Evolutionary conservation across 1,139 yeast species (phyloP).

Genomic region (Hemisphaericaspora xylofermentans): DNA sequence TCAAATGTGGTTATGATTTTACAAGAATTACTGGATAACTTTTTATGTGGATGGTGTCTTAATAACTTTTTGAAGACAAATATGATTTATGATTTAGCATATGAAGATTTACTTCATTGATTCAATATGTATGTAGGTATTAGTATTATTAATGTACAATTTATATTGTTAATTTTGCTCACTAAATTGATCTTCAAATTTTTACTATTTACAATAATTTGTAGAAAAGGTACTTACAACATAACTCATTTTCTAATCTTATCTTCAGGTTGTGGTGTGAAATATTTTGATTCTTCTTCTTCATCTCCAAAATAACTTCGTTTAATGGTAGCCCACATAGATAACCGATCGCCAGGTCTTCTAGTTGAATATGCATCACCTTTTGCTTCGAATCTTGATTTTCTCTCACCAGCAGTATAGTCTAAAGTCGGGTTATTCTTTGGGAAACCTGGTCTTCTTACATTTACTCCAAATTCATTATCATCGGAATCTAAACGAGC

Average conservation of each 20-base stretch:
- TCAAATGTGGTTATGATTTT: constrained; percentile 43
- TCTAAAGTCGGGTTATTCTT: constrained; percentile 27
- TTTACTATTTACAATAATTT: background rate
- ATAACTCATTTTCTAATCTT: constrained; percentile 11
- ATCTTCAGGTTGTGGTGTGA: constrained; percentile 14
- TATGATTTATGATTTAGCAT: constrained; percentile 44
- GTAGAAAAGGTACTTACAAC: background rate
- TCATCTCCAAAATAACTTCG: constrained; percentile 15
- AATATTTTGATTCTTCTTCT: constrained; percentile 14
- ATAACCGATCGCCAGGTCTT: constrained; percentile 46
- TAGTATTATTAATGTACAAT: background rate
- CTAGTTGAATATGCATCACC: constrained; percentile 59
- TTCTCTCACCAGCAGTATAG: constrained; percentile 30
- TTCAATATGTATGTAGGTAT: constrained; percentile 2
- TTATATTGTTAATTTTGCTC: too few species aligned
- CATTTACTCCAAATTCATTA: constrained; percentile 30
- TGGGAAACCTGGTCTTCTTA: constrained; percentile 41
- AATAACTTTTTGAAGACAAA: constrained; percentile 38
- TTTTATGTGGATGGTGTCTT: constrained; percentile 49
- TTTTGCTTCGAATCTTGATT: constrained; percentile 65
- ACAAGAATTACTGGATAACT: constrained; percentile 47
- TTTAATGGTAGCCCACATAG: constrained; percentile 33
- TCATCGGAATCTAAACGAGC: constrained; percentile 33
- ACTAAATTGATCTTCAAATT: too few species aligned
- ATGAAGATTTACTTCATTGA: constrained; percentile 29